Percentiles rank a stretch among this genome's conserved stretches.
These are phyloP conservation scores for Dothistroma septosporum DNA, from an alignment of 2,329 filamentous ascomycete species.

Conservation along the genomic window DNA sequence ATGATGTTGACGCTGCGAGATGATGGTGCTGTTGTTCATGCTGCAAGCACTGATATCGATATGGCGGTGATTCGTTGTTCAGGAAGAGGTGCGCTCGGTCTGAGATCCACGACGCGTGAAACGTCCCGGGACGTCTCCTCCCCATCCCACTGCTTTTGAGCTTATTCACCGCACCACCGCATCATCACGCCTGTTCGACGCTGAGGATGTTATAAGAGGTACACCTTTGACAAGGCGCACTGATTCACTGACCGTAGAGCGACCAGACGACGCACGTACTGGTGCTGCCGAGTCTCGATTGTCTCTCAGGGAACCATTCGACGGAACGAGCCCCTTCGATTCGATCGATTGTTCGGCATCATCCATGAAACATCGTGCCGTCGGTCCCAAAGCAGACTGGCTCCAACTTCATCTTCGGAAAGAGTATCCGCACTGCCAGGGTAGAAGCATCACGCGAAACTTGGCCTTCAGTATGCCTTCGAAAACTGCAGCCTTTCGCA, in stretches of 20 bases:
- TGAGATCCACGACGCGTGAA: too few species aligned
- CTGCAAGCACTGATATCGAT: neutral
- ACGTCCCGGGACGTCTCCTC: neutral
- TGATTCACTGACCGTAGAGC: too few species aligned
- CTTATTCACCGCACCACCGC: neutral
- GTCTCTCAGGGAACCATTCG: too few species aligned
- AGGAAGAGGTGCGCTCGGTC: too few species aligned
- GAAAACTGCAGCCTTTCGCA: neutral
- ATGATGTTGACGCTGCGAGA: neutral
- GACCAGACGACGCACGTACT: too few species aligned
- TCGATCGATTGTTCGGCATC: neutral
- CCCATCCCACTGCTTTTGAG: neutral
- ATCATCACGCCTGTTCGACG: neutral
- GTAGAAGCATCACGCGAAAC: neutral
- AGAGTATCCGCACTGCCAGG: neutral
- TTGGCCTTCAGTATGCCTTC: neutral
- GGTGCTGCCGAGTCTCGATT: too few species aligned
- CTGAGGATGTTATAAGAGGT: too few species aligned
- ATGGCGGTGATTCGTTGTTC: too few species aligned
- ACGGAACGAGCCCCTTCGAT: too few species aligned
- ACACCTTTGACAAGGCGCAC: too few species aligned
- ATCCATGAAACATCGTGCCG: neutral
- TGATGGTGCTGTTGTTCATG: neutral
- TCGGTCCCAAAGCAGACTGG: neutral
- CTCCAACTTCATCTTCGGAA: neutral